phyloP scores from a whole-genome alignment of 2,329 filamentous ascomycete genomes.

The Trichoderma koningiopsis region DNA sequence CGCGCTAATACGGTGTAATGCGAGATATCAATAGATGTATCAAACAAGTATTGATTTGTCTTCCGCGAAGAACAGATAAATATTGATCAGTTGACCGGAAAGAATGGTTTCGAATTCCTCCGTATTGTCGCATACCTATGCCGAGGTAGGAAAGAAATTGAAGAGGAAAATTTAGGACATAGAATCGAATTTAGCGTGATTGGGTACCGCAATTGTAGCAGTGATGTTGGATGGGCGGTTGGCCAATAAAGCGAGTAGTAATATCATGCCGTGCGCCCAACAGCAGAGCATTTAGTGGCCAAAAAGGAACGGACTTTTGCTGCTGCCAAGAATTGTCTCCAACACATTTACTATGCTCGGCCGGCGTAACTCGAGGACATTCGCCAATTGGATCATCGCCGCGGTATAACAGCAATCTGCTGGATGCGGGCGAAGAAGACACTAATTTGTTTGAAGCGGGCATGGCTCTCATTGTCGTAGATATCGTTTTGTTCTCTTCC shows the following conservation, averaged over 20 bases:
- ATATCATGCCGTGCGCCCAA: not conserved
- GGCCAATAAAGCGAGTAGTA: not conserved
- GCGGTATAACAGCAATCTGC: not conserved
- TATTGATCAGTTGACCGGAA: not conserved
- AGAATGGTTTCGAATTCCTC: not conserved
- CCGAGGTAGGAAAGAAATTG: not conserved
- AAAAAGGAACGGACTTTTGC: slow-evolving; percentile 6
- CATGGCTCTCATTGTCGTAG: not conserved
- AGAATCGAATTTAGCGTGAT: not conserved
- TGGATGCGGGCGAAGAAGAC: not conserved
- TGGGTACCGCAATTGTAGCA: not conserved
- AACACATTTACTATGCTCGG: not conserved
- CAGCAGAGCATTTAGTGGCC: not conserved
- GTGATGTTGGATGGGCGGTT: not conserved
- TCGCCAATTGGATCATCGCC: not conserved
- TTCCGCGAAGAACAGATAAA: not conserved
- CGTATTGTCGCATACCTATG: not conserved
- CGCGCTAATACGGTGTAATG: not conserved
- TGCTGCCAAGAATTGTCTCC: not conserved
- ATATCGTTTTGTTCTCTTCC: too few species aligned
- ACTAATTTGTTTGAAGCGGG: not conserved
- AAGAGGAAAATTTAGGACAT: accelerated
- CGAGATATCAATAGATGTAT: not conserved
- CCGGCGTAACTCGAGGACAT: not conserved
- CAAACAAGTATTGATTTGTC: not conserved